These are phyloP conservation scores for Phytophthora boehmeriae DNA, from an alignment of 352 stramenopile species.

Conservation along the genomic window DNA sequence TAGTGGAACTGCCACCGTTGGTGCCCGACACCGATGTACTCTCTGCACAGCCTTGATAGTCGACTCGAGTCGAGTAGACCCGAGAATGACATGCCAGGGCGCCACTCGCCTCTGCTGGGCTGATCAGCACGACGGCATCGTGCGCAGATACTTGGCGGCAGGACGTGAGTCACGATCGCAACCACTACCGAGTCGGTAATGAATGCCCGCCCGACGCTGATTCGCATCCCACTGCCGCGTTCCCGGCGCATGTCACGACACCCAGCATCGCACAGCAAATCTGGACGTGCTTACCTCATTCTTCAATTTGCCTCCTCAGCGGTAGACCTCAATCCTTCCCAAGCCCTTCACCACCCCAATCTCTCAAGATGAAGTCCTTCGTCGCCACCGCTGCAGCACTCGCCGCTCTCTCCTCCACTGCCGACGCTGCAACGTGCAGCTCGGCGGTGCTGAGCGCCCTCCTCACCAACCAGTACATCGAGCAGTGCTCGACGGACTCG, in stretches of 20 bases:
- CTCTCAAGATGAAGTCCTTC: constrained; percentile 24
- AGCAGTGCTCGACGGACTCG: constrained; percentile 35
- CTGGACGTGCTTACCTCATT: constrained; percentile 19
- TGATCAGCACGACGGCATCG: no score
- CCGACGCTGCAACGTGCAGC: constrained; percentile 20
- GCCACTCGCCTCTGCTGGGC: no score
- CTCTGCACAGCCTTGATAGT: no score
- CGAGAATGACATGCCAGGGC: not conserved
- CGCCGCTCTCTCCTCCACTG: constrained; percentile 9
- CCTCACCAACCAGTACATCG: constrained; percentile 33
- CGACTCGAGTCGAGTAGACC: constrained; percentile 14
- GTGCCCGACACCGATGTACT: not conserved
- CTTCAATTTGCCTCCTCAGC: constrained; percentile 36
- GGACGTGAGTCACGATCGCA: no score
- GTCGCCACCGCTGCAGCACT: not conserved
- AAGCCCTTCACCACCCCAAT: not conserved
- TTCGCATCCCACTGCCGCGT: not conserved
- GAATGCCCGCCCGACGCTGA: no score
- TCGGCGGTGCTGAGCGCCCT: constrained; percentile 16
- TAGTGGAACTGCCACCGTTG: not conserved
- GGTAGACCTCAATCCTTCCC: constrained; percentile 20
- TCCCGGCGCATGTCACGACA: no score
- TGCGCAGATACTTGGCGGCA: no score
- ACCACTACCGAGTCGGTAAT: no score
- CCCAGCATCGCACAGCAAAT: no score